Percentiles rank a stretch among this genome's conserved stretches.
Evolutionary conservation across 1,284 basidiomycete genomes (phyloP).

Genomic region (Leccinum angustisporum): DNA sequence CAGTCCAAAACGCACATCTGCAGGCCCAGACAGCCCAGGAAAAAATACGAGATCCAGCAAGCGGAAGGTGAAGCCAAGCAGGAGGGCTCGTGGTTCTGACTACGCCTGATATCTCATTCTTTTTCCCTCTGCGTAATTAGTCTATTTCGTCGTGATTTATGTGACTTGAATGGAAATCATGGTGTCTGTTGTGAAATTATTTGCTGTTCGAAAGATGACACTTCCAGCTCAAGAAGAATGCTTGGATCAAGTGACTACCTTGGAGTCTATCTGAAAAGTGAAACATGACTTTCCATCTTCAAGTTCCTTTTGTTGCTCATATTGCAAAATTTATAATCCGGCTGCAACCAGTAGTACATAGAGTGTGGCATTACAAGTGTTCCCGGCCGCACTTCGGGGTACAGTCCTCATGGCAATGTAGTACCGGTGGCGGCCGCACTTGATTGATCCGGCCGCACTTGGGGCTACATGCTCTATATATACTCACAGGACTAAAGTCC

Average conservation of each 20-base stretch:
- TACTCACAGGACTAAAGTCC: too few relatives aligned
- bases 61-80: not conserved
- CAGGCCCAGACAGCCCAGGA: not conserved
- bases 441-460: not conserved
- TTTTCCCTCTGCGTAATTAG: not conserved
- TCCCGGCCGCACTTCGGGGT: not conserved
- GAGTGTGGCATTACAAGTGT: not conserved
- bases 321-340: too few relatives aligned
- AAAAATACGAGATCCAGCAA: not conserved
- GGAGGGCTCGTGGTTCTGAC: not conserved
- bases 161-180: not conserved
- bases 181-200: not conserved
- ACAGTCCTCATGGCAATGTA: not conserved
- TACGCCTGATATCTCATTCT: not conserved
- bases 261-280: not conserved
- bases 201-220: not conserved
- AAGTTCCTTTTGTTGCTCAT: too few relatives aligned
- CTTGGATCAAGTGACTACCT: not conserved
- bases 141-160: not conserved
- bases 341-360: too few relatives aligned
- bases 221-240: not conserved
- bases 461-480: not conserved
- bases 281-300: too few relatives aligned
- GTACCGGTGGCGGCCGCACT: not conserved
- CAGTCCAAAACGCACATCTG: not conserved